Percentiles rank a stretch among this genome's conserved stretches.
Evolutionary conservation across 441 rosid genomes (phyloP).

Genomic region (Adansonia gregorii): DNA sequence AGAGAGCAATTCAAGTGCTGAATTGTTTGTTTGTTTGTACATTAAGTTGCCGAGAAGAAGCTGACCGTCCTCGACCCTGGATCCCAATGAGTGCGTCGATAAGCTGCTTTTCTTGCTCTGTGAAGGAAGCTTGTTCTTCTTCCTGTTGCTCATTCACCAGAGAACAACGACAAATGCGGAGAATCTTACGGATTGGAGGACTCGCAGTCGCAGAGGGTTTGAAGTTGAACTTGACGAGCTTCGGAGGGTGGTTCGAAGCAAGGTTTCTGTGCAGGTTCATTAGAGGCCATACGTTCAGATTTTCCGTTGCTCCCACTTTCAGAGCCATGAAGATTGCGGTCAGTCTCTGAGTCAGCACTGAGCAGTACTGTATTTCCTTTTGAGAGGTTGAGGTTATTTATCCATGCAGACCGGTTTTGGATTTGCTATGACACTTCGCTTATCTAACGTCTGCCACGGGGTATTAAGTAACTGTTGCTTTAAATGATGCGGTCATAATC

Average conservation of each 20-base stretch:
- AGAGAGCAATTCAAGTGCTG: not conserved
- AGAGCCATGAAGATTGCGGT: not conserved
- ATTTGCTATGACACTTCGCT: not conserved
- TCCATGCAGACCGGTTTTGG: not conserved
- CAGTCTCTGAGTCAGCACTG: not conserved
- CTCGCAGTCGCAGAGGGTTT: not conserved
- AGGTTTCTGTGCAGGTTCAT: not conserved
- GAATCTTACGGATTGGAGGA: not conserved
- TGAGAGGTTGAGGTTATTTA: conserved; percentile 10
- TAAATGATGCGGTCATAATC: too few species aligned
- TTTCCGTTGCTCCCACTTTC: not conserved
- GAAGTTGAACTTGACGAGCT: conserved; percentile 9
- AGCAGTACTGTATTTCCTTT: not conserved
- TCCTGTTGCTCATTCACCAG: conserved; percentile 17
- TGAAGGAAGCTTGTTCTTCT: conserved; percentile 2
- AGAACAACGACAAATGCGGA: conserved; percentile 5
- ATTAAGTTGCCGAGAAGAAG: conserved; percentile 72
- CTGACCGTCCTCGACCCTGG: conserved; percentile 92
- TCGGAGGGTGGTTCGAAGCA: not conserved
- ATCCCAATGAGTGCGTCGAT: conserved; percentile 89
- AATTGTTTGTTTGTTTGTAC: conserved; percentile 32
- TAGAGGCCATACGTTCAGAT: conserved; percentile 14
- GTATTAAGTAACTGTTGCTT: not conserved
- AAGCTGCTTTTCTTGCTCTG: conserved; percentile 62
- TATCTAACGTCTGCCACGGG: not conserved